These are phyloP conservation scores for Acephala macrosclerotiorum DNA, from an alignment of 2,329 filamentous ascomycete species.

Conservation along the genomic window DNA sequence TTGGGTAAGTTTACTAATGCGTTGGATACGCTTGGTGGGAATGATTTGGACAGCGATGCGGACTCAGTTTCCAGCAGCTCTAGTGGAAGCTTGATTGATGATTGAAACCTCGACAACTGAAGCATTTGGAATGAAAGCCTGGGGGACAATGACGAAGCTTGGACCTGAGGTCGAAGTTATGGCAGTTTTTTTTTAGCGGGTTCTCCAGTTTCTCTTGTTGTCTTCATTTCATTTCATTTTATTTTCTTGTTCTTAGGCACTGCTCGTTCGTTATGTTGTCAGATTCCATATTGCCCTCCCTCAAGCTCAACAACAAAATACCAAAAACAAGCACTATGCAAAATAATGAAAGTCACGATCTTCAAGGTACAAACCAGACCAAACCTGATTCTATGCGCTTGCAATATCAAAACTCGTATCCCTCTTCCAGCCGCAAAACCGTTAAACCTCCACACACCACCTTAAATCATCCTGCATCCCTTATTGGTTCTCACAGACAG, in stretches of 20 bases:
- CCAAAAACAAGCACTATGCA: background rate
- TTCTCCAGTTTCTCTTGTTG: background rate
- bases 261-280: background rate
- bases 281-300: background rate
- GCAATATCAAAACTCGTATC: background rate
- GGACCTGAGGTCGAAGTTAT: background rate
- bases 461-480: too few species aligned
- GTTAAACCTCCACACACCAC: too few species aligned
- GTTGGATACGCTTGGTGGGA: background rate
- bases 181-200: background rate
- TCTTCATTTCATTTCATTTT: background rate
- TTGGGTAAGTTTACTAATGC: slow-evolving; percentile 5
- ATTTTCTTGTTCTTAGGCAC: background rate
- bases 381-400: too few species aligned
- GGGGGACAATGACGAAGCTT: background rate
- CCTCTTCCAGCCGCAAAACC: too few species aligned
- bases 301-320: background rate
- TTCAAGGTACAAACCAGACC: background rate
- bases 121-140: background rate
- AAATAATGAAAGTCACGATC: background rate
- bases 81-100: slow-evolving; percentile 4
- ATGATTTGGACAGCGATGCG: slow-evolving; percentile 5
- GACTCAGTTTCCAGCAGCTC: background rate
- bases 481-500: too few species aligned
- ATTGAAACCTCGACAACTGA: background rate